phyloP scores from a whole-genome alignment of 345 rosid genomes.

The Aquilaria sinensis region DNA sequence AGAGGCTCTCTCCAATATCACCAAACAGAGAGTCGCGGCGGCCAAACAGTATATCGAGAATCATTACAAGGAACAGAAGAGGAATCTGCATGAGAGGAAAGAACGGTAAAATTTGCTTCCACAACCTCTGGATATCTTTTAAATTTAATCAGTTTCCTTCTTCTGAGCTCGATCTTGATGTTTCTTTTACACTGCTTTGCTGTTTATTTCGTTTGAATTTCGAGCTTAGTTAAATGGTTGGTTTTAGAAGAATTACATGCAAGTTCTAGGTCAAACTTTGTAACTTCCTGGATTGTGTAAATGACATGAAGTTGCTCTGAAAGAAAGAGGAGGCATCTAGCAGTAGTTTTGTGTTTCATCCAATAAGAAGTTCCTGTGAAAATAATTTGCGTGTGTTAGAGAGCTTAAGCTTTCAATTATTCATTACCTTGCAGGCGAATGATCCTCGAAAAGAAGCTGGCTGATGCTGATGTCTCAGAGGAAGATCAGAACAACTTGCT shows the following conservation, averaged over 20 bases:
- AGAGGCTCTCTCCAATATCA: conserved; percentile 46
- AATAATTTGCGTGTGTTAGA: neutral
- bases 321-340: too few species aligned
- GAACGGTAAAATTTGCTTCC: conserved; percentile 37
- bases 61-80: conserved; percentile 84
- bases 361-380: too few species aligned
- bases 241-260: neutral
- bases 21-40: conserved; percentile 76
- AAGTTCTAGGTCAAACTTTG: too few species aligned
- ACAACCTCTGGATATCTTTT: neutral
- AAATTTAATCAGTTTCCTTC: too few species aligned
- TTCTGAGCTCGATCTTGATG: too few species aligned
- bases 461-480: conserved; percentile 94
- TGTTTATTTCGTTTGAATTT: neutral
- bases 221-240: neutral
- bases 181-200: neutral
- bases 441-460: conserved; percentile 77
- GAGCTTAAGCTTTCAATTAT: neutral
- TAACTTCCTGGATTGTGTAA: too few species aligned
- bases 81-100: conserved; percentile 72
- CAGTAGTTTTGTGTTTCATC: too few species aligned
- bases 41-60: conserved; percentile 86
- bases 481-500: conserved; percentile 92
- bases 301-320: too few species aligned
- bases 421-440: conserved; percentile 37